Conservation (phyloP, 2,329 filamentous ascomycete species). For the Fusarium penzigii region DNA sequence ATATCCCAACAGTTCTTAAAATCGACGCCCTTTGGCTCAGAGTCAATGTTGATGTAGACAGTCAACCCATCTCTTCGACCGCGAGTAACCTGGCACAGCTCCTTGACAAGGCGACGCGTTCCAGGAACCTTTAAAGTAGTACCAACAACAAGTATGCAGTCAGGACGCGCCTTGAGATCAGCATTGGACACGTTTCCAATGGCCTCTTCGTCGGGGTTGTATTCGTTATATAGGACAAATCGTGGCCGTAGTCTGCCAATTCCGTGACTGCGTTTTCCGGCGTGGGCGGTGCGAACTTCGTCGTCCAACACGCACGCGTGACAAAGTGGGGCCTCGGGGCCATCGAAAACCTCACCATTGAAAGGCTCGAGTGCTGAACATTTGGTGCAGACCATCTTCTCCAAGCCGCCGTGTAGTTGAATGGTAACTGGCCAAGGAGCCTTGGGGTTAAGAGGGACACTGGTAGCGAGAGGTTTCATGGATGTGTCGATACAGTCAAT, state of each 20-base stretch:
- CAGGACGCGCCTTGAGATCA: conserved; percentile 81
- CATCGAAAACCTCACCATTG: conserved; percentile 76
- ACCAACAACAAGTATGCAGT: conserved; percentile 91
- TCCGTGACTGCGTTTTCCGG: conserved; percentile 88
- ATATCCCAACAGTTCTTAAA: conserved; percentile 94
- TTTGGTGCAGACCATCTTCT: conserved; percentile 97
- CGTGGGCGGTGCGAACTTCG: conserved; percentile 69
- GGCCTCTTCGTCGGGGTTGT: conserved; percentile 93
- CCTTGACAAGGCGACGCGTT: conserved; percentile 83
- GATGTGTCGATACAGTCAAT: conserved; percentile 93
- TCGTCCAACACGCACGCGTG: conserved; percentile 73
- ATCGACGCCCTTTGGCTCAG: conserved; percentile 78
- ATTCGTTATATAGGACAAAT: conserved; percentile 97
- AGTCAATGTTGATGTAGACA: conserved; percentile 91
- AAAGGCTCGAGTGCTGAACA: conserved; percentile 78
- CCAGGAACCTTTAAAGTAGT: conserved; percentile 96
- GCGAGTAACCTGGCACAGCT: conserved; percentile 86
- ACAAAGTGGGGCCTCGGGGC: conserved; percentile 81
- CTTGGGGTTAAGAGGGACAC: conserved; percentile 77
- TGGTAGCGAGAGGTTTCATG: conserved; percentile 76
- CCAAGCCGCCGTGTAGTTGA: conserved; percentile 88
- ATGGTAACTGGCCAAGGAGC: conserved; percentile 92
- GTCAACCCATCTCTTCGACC: conserved; percentile 81
- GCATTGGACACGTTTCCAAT: conserved; percentile 89
- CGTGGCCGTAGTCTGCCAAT: conserved; percentile 86